Conservation (phyloP, 208 protist genomes). For the Borovskyia barvae region DNA sequence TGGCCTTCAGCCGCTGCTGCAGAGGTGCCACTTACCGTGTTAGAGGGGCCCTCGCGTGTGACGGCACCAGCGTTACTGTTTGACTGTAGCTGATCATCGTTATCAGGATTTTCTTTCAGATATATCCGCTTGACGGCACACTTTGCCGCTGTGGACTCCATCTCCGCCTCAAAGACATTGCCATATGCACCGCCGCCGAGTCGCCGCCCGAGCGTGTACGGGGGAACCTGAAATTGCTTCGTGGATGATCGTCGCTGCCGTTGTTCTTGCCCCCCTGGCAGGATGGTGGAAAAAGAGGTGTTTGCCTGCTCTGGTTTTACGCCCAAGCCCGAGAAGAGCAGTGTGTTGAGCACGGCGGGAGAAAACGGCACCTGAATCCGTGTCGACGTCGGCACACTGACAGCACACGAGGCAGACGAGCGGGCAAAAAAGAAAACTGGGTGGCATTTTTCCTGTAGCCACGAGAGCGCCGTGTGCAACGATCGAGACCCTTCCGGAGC, state of each 20-base stretch:
- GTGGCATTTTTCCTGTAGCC: constrained; percentile 37
- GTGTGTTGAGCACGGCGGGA: constrained; percentile 26
- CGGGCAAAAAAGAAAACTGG: constrained; percentile 66
- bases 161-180: constrained; percentile 85
- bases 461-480: constrained; percentile 37
- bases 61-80: background rate
- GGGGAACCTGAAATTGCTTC: constrained; percentile 43
- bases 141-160: constrained; percentile 50
- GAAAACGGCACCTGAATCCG: constrained; percentile 53
- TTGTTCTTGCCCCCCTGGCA: constrained; percentile 12
- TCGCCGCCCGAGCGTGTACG: constrained; percentile 71
- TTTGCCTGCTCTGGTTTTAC: constrained; percentile 41
- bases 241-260: constrained; percentile 9
- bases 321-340: constrained; percentile 49
- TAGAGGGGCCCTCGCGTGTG: background rate
- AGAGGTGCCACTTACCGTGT: background rate
- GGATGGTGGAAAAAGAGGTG: constrained; percentile 13
- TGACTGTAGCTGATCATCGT: constrained; percentile 18
- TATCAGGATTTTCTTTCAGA: constrained; percentile 45
- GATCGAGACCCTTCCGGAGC: constrained; percentile 23
- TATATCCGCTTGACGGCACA: constrained; percentile 89
- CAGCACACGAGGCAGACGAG: constrained; percentile 14
- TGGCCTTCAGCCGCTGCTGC: no score
- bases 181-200: constrained; percentile 78
- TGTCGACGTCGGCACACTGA: constrained; percentile 24